Evolutionary conservation across 768 basidiomycete species (phyloP).

Genomic region (Boletus rubroflammeus): DNA sequence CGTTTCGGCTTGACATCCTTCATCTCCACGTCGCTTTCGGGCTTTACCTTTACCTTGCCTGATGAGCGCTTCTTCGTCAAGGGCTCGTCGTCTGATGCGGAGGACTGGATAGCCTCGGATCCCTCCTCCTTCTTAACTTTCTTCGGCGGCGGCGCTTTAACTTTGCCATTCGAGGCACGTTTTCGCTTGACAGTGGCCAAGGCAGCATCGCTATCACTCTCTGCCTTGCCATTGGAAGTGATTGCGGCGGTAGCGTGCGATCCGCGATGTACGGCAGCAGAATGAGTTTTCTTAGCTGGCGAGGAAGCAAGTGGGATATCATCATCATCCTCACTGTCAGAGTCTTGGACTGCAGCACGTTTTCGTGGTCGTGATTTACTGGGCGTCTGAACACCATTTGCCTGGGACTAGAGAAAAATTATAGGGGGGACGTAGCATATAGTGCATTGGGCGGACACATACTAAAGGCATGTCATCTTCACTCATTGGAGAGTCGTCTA

Average conservation of each 20-base stretch:
- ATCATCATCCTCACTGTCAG: slow-evolving; percentile 62
- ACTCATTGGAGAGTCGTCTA: slow-evolving; percentile 51
- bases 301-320: slow-evolving; percentile 72
- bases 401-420: slow-evolving; percentile 49
- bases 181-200: slow-evolving; percentile 44
- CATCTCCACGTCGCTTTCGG: slow-evolving; percentile 48
- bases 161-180: slow-evolving; percentile 42
- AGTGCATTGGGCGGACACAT: slow-evolving; percentile 24
- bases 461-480: slow-evolving; percentile 75
- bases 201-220: slow-evolving; percentile 42
- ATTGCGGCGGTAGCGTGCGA: slow-evolving; percentile 33
- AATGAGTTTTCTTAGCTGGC: slow-evolving; percentile 49
- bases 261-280: slow-evolving; percentile 40
- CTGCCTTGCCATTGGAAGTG: slow-evolving; percentile 39
- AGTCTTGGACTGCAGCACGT: slow-evolving; percentile 51
- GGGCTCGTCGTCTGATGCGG: slow-evolving; percentile 38
- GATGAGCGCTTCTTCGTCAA: slow-evolving; percentile 22
- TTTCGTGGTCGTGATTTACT: slow-evolving; percentile 39
- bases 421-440: slow-evolving; percentile 15
- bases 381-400: slow-evolving; percentile 43
- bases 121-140: slow-evolving; percentile 55
- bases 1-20: slow-evolving; percentile 40
- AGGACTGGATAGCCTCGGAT: slow-evolving; percentile 10
- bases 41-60: slow-evolving; percentile 40
- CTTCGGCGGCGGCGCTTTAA: slow-evolving; percentile 60